Evolutionary conservation across 495 filamentous ascomycete genomes (phyloP).

Genomic region (Daldinia concentrica): DNA sequence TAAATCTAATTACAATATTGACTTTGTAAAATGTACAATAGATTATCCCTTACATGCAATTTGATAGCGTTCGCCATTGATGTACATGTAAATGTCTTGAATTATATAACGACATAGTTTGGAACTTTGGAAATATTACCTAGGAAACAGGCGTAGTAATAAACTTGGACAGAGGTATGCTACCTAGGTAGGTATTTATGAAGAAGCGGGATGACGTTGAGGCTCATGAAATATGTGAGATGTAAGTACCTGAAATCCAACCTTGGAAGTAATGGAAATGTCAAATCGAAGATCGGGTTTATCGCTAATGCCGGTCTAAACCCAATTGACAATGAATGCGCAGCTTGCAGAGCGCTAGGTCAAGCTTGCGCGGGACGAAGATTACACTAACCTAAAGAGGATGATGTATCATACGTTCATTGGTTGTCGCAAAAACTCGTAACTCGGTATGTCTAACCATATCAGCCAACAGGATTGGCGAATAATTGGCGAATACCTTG

Average conservation of each 20-base stretch:
- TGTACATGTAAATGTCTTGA: background rate
- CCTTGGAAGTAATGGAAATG: background rate
- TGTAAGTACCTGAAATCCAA: background rate
- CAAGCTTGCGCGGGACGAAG: constrained; percentile 27
- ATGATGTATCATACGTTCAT: constrained; percentile 36
- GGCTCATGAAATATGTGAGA: background rate
- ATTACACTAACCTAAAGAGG: constrained; percentile 26
- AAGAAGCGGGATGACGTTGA: constrained; percentile 10
- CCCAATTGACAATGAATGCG: constrained; percentile 9
- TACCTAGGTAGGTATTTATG: background rate
- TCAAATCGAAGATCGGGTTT: constrained; percentile 7
- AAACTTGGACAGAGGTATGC: background rate
- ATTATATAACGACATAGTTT: background rate
- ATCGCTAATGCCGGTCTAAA: constrained; percentile 4
- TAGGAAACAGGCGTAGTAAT: background rate
- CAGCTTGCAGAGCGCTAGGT: constrained; percentile 23
- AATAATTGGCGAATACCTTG: constrained; percentile 13
- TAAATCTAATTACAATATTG: too few relatives aligned
- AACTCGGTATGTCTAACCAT: background rate
- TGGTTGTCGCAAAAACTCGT: constrained; percentile 26
- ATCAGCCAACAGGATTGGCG: constrained; percentile 23
- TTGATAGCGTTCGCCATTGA: background rate
- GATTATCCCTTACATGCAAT: background rate
- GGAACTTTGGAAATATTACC: background rate
- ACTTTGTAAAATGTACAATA: too few relatives aligned